Base-by-base conservation (phyloP, 2,329 filamentous ascomycete genomes). In the Sarocladium brachiariae region DNA sequence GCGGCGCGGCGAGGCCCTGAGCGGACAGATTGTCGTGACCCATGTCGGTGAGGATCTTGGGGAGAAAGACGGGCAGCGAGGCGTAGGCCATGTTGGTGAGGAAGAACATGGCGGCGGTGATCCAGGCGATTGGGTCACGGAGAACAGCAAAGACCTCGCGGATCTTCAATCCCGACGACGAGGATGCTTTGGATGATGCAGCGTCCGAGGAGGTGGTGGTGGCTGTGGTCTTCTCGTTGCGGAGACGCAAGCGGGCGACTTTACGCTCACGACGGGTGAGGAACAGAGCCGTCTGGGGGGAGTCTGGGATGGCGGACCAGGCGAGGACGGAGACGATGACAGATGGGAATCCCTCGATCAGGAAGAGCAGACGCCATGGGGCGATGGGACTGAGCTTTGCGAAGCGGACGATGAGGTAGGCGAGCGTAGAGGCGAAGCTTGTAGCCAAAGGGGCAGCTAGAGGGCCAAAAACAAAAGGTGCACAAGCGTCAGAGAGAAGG, bases 21-120 rank as follows among this genome's bases (percentile, higher is more conserved):
- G 88, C 80, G 2, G 78, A 70, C 2, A 86, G 68, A 1, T 77
- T 67, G 31, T 79, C 75, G 68, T 89, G 86, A 53, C 87, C 87
- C 88, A 95, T 83, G 62, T 84, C 79, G 53, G 75, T 72, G 43
- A 95, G 77, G 55, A 95, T 89, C 21, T 86, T 89, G 31, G 89
- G 89, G 2, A 95, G 76, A 63, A 95, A 95, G 46, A 93, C 87
- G 2, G 90, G 90, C 63, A 95, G 82, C 19, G 87, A 92, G 61
- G 83, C 84, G 71, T 95, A 96, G 11, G 89, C 86, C 64, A 95
- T 86, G 67, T 96, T 95, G 61, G 86, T 83, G 65, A 85, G 81
- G 72, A 95, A 90, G 73, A 95, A 88, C 80, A 95, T 95, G 58
- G 80, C 67, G 1, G 89, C 85, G 4, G 87, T 87, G 37, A 92